These are phyloP conservation scores for Eucalyptus sp. DNA, from an alignment of 345 rosid species.

Conservation along the genomic window DNA sequence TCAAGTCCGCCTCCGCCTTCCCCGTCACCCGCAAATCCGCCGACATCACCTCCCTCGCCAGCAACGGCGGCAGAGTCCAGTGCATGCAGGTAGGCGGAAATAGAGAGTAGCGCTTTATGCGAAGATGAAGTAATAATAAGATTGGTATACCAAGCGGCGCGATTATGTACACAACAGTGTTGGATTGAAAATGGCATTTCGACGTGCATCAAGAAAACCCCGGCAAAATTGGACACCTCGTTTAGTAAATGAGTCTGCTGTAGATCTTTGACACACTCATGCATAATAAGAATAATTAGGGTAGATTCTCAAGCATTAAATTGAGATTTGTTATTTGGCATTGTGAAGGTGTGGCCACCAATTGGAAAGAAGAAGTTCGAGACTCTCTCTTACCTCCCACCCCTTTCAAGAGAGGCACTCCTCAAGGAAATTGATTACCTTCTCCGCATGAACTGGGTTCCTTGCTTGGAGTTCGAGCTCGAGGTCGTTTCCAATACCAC, in stretches of 20 bases:
- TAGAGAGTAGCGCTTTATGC: neutral
- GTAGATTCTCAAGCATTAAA: neutral
- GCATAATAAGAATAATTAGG: neutral
- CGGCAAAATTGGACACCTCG: neutral
- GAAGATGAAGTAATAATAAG: neutral
- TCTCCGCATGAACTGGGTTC: constrained; percentile 13
- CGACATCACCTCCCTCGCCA: constrained; percentile 19
- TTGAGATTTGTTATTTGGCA: neutral
- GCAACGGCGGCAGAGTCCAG: constrained; percentile 23
- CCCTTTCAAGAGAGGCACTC: constrained; percentile 3
- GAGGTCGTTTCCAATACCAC: neutral
- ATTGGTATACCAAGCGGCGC: neutral
- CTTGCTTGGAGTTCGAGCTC: constrained; percentile 16
- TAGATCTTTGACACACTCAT: neutral
- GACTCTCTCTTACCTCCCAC: constrained; percentile 47
- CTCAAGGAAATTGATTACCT: constrained; percentile 1
- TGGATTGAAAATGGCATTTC: neutral
- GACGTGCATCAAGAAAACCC: neutral
- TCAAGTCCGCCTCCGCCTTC: constrained; percentile 14
- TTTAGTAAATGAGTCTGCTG: neutral
- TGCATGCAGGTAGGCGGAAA: constrained; percentile 4
- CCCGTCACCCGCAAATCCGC: constrained; percentile 7
- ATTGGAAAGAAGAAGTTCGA: constrained; percentile 38
- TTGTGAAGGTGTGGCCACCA: constrained; percentile 7
- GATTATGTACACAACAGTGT: neutral